Conservation (phyloP, 192 early-diverging fungal genomes). For the Coemansia asiatica region DNA sequence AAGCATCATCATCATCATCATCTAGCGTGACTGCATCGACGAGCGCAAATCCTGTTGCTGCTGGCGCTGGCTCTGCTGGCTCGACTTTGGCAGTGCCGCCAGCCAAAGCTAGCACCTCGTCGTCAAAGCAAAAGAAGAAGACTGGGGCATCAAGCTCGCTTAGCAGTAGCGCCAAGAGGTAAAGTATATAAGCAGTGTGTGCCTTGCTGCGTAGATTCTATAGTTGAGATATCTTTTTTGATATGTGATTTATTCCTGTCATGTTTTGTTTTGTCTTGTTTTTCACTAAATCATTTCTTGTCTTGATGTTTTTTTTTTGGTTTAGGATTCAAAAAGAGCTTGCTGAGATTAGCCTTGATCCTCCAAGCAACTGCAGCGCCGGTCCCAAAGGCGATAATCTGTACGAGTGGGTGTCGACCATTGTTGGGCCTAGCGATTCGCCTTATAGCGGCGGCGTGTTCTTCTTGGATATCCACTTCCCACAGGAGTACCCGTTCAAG, state of each 20-base stretch:
- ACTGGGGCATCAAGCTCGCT: slow-evolving; percentile 41
- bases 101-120: slow-evolving; percentile 10
- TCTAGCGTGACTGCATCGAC: slow-evolving; percentile 5
- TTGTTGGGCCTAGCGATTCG: slow-evolving; percentile 83
- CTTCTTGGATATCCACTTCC: slow-evolving; percentile 90
- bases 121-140: slow-evolving; percentile 34
- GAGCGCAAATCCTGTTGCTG: neutral
- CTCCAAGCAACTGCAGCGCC: slow-evolving; percentile 91
- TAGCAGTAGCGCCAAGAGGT: slow-evolving; percentile 66
- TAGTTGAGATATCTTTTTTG: neutral
- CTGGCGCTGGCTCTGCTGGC: neutral
- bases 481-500: slow-evolving; percentile 94
- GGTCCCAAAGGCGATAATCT: slow-evolving; percentile 95
- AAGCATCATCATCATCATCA: slow-evolving; percentile 7
- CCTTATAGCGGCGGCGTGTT: slow-evolving; percentile 92
- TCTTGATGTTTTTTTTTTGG: slow-evolving; percentile 3
- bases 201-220: neutral
- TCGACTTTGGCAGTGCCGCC: slow-evolving; percentile 17
- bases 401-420: slow-evolving; percentile 95
- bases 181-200: slow-evolving; percentile 18
- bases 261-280: slow-evolving; percentile 6
- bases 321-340: slow-evolving; percentile 94
- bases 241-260: neutral
- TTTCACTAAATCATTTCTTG: neutral
- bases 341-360: slow-evolving; percentile 93